Percentiles rank a stretch among this genome's conserved stretches.
phyloP scores from a whole-genome alignment of 148 eudicot genomes.

The Beta vulgaris region DNA sequence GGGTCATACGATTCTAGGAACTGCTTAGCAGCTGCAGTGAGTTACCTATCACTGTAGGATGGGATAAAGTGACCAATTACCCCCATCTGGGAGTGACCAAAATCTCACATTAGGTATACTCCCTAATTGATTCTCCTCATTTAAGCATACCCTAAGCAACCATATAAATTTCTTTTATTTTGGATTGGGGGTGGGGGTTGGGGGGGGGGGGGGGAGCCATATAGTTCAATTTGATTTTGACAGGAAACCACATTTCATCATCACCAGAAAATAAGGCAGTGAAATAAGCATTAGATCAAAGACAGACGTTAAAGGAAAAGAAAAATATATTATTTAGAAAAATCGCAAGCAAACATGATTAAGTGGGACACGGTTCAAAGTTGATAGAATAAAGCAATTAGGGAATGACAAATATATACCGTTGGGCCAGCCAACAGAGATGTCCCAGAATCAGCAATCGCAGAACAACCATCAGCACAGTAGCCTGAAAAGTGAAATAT shows the following conservation, averaged over 20 bases:
- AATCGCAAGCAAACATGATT: background rate
- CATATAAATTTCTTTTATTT: background rate
- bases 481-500: slow-evolving; percentile 48
- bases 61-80: background rate
- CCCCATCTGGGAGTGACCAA: background rate
- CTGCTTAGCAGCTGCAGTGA: too few relatives aligned
- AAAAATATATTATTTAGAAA: background rate
- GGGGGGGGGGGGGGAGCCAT: background rate
- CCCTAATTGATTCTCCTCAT: too few relatives aligned
- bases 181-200: too few relatives aligned
- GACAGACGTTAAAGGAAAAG: background rate
- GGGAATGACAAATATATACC: slow-evolving; percentile 37
- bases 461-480: slow-evolving; percentile 77
- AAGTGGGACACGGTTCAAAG: background rate
- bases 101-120: too few relatives aligned
- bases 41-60: background rate
- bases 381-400: background rate
- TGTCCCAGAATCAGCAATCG: slow-evolving; percentile 96
- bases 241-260: background rate
- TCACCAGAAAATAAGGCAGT: background rate
- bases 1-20: too few relatives aligned
- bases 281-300: background rate
- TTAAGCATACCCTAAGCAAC: background rate
- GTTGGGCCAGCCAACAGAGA: slow-evolving; percentile 95
- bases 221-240: background rate